These are phyloP conservation scores for Neurospora sp. DNA, from an alignment of 2,329 filamentous ascomycete species.

Conservation along the genomic window DNA sequence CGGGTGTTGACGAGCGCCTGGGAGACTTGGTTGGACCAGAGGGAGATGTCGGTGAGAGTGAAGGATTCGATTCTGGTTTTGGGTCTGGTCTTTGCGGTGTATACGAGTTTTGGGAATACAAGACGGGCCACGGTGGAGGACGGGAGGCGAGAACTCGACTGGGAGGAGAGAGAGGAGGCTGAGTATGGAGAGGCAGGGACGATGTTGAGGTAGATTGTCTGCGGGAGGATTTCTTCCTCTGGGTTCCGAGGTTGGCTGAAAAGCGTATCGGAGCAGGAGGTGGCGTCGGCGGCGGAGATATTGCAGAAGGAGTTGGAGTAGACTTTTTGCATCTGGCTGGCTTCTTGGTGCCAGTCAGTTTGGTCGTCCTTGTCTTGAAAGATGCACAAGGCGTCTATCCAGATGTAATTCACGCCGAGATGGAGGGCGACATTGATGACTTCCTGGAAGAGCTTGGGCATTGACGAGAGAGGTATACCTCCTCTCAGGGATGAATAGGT, in stretches of 20 bases:
- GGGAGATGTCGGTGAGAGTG: not conserved
- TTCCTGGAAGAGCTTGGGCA: slow-evolving; percentile 2
- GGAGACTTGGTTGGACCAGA: not conserved
- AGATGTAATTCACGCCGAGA: not conserved
- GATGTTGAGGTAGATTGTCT: not conserved
- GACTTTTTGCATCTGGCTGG: not conserved
- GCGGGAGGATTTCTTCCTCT: not conserved
- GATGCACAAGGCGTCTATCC: slow-evolving; percentile 4
- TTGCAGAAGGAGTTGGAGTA: slow-evolving; percentile 2
- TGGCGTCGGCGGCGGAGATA: not conserved
- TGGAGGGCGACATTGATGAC: not conserved
- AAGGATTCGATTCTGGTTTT: not conserved
- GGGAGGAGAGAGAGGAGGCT: not conserved
- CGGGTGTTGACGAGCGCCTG: slow-evolving; percentile 6
- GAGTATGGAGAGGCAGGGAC: too few relatives aligned
- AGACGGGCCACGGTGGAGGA: not conserved
- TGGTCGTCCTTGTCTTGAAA: not conserved
- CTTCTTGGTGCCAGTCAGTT: not conserved
- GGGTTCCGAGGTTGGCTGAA: not conserved
- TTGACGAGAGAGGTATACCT: not conserved
- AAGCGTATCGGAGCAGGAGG: not conserved
- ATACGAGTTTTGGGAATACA: not conserved
- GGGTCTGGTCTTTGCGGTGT: not conserved
- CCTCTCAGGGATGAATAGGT: not conserved
- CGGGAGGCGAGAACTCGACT: not conserved